phyloP scores from a whole-genome alignment of 108 stramenopile species.

The Pseudonitzschia pungens region DNA sequence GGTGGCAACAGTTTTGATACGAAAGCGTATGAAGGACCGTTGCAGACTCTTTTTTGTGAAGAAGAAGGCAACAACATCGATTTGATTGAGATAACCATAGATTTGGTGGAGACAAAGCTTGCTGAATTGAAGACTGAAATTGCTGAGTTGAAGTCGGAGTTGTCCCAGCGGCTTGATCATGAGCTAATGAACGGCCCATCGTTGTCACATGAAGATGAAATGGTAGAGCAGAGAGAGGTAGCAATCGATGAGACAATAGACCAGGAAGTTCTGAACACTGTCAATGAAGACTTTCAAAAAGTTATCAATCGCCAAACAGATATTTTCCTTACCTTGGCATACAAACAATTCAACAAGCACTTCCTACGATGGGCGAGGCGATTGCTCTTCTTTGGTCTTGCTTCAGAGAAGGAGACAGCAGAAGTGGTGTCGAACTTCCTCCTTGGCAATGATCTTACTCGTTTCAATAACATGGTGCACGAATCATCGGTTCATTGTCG shows the following conservation, averaged over 20 bases:
- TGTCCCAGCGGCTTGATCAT: neutral
- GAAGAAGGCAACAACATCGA: neutral
- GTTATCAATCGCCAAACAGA: neutral
- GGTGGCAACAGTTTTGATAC: neutral
- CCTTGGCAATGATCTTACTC: neutral
- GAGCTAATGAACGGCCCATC: neutral
- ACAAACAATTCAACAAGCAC: neutral
- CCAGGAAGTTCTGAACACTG: neutral
- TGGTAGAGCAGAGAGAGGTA: neutral
- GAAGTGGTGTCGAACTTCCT: neutral
- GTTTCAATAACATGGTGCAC: neutral
- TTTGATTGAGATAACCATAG: neutral
- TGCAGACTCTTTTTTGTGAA: neutral
- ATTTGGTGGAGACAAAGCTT: neutral
- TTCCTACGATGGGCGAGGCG: neutral
- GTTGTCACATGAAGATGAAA: neutral
- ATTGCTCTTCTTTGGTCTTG: neutral
- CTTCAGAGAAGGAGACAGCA: neutral
- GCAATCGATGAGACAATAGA: neutral
- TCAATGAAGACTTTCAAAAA: neutral
- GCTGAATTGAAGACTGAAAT: neutral
- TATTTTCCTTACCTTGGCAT: neutral
- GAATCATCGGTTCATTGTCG: neutral
- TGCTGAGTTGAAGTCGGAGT: neutral
- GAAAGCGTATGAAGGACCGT: neutral